These are phyloP conservation scores for Moniliella sp. DNA, from an alignment of 1,284 basidiomycete species.

Conservation along the genomic window DNA sequence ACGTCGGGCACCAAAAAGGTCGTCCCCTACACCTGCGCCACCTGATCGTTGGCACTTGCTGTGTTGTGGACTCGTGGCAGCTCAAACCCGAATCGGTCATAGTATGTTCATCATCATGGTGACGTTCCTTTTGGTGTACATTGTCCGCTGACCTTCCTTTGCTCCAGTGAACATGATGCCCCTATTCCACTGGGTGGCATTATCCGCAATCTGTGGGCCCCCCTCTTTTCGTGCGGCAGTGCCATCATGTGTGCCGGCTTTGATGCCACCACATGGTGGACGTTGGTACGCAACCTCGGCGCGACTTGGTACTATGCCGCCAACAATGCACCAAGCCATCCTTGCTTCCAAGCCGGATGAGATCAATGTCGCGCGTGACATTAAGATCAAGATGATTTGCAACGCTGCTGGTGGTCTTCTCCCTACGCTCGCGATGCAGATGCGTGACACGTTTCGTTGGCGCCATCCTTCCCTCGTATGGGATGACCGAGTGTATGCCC, in stretches of 20 bases:
- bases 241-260: constrained; percentile 32
- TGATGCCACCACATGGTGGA: constrained; percentile 30
- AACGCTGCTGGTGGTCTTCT: constrained; percentile 31
- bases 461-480: constrained; percentile 30
- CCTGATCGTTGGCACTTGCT: constrained; percentile 26
- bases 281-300: constrained; percentile 22
- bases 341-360: constrained; percentile 24
- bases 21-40: constrained; percentile 30
- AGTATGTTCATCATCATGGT: constrained; percentile 9
- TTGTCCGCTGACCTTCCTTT: not conserved
- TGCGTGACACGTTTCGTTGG: constrained; percentile 25
- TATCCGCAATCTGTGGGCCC: constrained; percentile 28
- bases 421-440: constrained; percentile 25
- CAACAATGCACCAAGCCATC: constrained; percentile 24
- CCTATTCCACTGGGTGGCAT: constrained; percentile 32
- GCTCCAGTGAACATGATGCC: constrained; percentile 30
- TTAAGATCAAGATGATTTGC: constrained; percentile 28
- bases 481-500: constrained; percentile 33
- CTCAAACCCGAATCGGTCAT: constrained; percentile 23
- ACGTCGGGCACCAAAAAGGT: constrained; percentile 32
- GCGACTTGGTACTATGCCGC: constrained; percentile 33
- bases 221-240: too few relatives aligned
- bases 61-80: constrained; percentile 28
- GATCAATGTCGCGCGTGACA: constrained; percentile 13
- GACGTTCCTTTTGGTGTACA: not conserved